Percentiles rank a stretch among this genome's conserved stretches.
Conservation (phyloP, 1,284 basidiomycete species). For the Ganoderma lucidum region DNA sequence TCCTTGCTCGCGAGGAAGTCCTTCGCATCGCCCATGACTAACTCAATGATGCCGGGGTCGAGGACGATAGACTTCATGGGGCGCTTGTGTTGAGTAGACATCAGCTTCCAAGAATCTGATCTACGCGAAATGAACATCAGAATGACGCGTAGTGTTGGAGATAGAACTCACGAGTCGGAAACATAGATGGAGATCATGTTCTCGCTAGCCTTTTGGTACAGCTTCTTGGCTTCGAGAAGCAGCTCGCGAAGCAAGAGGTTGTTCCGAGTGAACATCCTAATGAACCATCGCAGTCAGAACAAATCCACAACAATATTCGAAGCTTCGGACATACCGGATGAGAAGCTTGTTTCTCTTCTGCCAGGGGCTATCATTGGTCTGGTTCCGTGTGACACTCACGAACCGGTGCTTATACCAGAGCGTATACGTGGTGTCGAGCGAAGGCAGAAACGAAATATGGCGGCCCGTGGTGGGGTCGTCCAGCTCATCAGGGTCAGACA, state of each 20-base stretch:
- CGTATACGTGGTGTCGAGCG: slow-evolving; percentile 38
- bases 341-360: slow-evolving; percentile 37
- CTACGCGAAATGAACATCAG: slow-evolving; percentile 18
- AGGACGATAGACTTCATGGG: slow-evolving; percentile 71
- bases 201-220: slow-evolving; percentile 58
- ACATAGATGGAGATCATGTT: slow-evolving; percentile 63
- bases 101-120: slow-evolving; percentile 58
- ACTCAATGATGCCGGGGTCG: slow-evolving; percentile 69
- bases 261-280: slow-evolving; percentile 60
- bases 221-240: slow-evolving; percentile 62
- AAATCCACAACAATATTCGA: background rate
- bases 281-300: background rate
- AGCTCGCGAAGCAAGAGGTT: slow-evolving; percentile 57
- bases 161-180: slow-evolving; percentile 51
- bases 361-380: slow-evolving; percentile 36
- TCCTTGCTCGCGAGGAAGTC: slow-evolving; percentile 71
- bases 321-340: slow-evolving; percentile 37
- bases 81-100: slow-evolving; percentile 68
- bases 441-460: slow-evolving; percentile 41
- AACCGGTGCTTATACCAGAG: slow-evolving; percentile 45
- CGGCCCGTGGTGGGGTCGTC: slow-evolving; percentile 35
- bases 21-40: slow-evolving; percentile 68
- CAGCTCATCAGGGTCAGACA: slow-evolving; percentile 27
- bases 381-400: slow-evolving; percentile 38
- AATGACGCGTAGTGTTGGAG: background rate